Conservation (phyloP, 257 asterid genomes). For the Solanum arcanum region DNA sequence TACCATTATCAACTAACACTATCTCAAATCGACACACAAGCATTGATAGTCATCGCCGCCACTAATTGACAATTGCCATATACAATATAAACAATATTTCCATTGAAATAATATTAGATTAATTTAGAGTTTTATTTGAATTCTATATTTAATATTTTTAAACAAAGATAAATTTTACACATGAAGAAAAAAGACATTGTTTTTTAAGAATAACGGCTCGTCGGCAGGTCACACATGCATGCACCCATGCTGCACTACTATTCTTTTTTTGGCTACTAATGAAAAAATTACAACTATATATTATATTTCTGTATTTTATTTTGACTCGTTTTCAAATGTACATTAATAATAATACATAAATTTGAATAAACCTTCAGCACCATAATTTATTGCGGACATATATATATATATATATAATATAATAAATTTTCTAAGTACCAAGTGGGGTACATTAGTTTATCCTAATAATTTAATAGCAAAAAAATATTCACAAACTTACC, state of each 20-base stretch:
- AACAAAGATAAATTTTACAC: not conserved
- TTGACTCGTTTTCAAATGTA: not conserved
- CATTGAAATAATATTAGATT: too few species aligned
- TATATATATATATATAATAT: not conserved
- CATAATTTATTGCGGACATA: not conserved
- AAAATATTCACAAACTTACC: not conserved
- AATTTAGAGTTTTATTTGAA: too few species aligned
- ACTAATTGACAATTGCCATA: not conserved
- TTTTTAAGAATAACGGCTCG: not conserved
- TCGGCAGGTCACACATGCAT: not conserved
- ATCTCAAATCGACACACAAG: not conserved
- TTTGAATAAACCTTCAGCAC: not conserved
- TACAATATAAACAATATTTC: too few species aligned
- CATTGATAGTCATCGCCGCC: not conserved
- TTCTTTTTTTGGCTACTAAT: not conserved
- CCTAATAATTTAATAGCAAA: not conserved
- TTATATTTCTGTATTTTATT: not conserved
- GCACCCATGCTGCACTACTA: not conserved
- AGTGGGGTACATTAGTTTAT: not conserved
- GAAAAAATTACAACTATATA: not conserved
- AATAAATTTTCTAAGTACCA: not conserved
- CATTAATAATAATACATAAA: not conserved
- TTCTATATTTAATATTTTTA: too few species aligned
- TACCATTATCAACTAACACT: not conserved
- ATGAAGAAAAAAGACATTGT: not conserved